Percentiles rank a stretch among this genome's conserved stretches.
Conservation (phyloP, 257 asterid genomes). For the Ligustrum vulgare region DNA sequence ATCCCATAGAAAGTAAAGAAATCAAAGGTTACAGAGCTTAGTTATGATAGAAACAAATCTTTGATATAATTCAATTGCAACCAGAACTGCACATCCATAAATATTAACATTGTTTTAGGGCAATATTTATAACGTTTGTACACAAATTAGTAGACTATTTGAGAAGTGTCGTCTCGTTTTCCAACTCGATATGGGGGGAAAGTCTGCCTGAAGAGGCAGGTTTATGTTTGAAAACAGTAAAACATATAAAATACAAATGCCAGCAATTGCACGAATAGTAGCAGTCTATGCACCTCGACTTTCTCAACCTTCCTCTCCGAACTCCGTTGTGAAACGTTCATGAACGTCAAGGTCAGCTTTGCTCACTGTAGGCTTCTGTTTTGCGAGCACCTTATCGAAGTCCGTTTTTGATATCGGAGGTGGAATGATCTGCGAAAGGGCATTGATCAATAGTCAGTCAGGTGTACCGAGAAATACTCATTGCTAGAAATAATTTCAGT, state of each 20-base stretch:
- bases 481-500: slow-evolving; percentile 2
- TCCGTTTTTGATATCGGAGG: slow-evolving; percentile 87
- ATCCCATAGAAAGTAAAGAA: background rate
- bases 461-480: background rate
- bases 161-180: slow-evolving; percentile 24
- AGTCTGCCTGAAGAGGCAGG: slow-evolving; percentile 25
- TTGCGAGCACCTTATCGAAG: slow-evolving; percentile 88
- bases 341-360: slow-evolving; percentile 90
- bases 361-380: slow-evolving; percentile 95
- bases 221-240: slow-evolving; percentile 21
- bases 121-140: slow-evolving; percentile 26
- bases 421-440: slow-evolving; percentile 65
- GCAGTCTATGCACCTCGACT: slow-evolving; percentile 13
- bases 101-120: slow-evolving; percentile 25
- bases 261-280: slow-evolving; percentile 20
- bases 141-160: slow-evolving; percentile 31
- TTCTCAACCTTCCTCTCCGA: slow-evolving; percentile 94
- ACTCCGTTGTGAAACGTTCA: slow-evolving; percentile 87
- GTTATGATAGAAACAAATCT: background rate
- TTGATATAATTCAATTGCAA: slow-evolving; percentile 2
- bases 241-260: slow-evolving; percentile 38
- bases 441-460: slow-evolving; percentile 12
- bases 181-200: slow-evolving; percentile 35
- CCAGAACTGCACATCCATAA: slow-evolving; percentile 21
- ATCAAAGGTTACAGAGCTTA: background rate